These are phyloP conservation scores for Mycena metata DNA, from an alignment of 768 basidiomycete species.

Conservation along the genomic window DNA sequence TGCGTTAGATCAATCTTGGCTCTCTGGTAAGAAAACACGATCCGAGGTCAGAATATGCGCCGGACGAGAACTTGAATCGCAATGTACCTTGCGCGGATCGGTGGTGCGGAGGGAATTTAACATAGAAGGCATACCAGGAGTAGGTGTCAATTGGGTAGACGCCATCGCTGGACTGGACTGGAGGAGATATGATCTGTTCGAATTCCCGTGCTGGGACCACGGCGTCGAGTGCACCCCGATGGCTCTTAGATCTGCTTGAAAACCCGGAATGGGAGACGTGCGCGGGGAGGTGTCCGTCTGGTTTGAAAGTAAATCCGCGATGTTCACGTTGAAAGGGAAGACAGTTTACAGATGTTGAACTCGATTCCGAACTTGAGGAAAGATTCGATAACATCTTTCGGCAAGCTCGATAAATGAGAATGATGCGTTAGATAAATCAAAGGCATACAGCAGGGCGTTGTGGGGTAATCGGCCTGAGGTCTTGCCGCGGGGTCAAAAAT, in stretches of 20 bases:
- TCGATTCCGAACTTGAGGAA: slow-evolving; percentile 5
- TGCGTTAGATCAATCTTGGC: not conserved
- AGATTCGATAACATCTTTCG: not conserved
- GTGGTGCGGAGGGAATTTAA: slow-evolving; percentile 10
- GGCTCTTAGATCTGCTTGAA: not conserved
- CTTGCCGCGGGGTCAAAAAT: not conserved
- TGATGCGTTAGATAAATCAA: too few relatives aligned
- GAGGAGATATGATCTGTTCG: not conserved
- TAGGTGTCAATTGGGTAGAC: not conserved
- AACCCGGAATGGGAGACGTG: slow-evolving; percentile 1
- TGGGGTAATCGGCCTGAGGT: not conserved
- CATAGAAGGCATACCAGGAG: too few relatives aligned
- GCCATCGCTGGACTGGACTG: not conserved
- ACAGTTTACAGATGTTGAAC: not conserved
- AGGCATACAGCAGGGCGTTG: slow-evolving; percentile 12
- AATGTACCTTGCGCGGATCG: slow-evolving; percentile 16
- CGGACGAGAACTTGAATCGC: too few relatives aligned
- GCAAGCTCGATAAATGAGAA: not conserved
- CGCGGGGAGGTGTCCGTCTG: slow-evolving; percentile 10
- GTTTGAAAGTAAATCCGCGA: too few relatives aligned
- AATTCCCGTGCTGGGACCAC: slow-evolving; percentile 10
- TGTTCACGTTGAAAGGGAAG: not conserved
- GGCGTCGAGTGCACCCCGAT: slow-evolving; percentile 6
- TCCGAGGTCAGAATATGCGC: too few relatives aligned
- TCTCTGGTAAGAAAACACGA: not conserved